A percentile compares a stretch with the other conserved stretches of the same genome.
Evolutionary conservation across 1,284 basidiomycete genomes (phyloP).

Genomic region (Trichosporon asahii): DNA sequence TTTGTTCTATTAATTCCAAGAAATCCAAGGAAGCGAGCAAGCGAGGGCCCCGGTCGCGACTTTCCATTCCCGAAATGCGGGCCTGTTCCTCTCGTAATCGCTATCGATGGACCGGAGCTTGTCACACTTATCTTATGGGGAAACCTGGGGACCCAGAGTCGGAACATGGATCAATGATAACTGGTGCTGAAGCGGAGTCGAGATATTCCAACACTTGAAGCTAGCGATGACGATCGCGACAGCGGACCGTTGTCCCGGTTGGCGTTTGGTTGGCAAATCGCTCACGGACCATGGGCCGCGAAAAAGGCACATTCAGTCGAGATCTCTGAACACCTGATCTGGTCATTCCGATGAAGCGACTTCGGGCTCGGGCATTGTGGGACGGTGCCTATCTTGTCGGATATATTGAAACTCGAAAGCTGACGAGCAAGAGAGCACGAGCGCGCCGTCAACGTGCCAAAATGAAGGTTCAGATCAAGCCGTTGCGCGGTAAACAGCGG

Average conservation of each 20-base stretch:
- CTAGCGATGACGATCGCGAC: background rate
- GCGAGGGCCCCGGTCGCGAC: too few species aligned
- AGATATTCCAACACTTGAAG: background rate
- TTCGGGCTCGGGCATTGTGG: background rate
- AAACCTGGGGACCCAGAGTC: background rate
- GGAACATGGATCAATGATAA: too few species aligned
- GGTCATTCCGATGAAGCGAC: background rate
- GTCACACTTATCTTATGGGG: too few species aligned
- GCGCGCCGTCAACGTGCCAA: background rate
- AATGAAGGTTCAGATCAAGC: background rate
- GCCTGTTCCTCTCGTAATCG: background rate
- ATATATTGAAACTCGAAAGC: background rate
- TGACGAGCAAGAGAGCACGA: too few species aligned
- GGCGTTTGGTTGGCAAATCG: background rate
- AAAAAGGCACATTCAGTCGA: background rate
- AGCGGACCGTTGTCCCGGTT: too few species aligned
- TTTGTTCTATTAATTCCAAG: background rate
- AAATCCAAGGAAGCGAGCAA: background rate
- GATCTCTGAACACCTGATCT: background rate
- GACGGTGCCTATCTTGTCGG: background rate
- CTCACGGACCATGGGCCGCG: background rate
- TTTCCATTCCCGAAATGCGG: background rate
- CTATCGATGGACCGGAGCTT: background rate
- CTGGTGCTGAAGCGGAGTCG: background rate
- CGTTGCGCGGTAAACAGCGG: background rate